Conservation (phyloP, 352 stramenopile species). For the Pythium diclinum region DNA sequence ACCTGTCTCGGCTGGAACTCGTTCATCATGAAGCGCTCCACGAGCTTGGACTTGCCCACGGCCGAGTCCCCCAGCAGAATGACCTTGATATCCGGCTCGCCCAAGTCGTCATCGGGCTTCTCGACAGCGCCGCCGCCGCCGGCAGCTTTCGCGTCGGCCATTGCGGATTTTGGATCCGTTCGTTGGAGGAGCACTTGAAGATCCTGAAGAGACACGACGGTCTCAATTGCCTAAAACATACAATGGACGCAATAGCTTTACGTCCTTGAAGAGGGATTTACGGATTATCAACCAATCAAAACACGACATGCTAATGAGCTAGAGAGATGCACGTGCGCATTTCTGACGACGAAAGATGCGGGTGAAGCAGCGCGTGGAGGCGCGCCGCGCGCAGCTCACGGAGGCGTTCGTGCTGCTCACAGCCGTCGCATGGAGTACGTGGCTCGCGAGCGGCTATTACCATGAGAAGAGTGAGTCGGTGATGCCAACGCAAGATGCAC, state of each 20-base stretch:
- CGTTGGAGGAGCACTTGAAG: slow-evolving; percentile 8
- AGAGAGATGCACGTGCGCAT: neutral
- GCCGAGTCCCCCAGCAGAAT: slow-evolving; percentile 94
- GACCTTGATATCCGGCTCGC: slow-evolving; percentile 66
- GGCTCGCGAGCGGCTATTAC: slow-evolving; percentile 23
- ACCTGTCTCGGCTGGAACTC: slow-evolving; percentile 92
- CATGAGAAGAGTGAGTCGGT: neutral
- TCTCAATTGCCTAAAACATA: neutral
- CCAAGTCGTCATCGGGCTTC: slow-evolving; percentile 41
- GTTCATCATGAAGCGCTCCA: slow-evolving; percentile 95
- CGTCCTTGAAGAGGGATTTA: slow-evolving; percentile 8
- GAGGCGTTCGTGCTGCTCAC: slow-evolving; percentile 40
- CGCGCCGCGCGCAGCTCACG: slow-evolving; percentile 26
- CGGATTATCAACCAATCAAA: slow-evolving; percentile 5
- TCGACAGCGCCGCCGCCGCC: neutral
- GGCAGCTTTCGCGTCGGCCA: slow-evolving; percentile 26
- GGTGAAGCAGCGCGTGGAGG: slow-evolving; percentile 15
- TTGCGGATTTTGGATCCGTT: slow-evolving; percentile 12
- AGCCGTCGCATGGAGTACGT: slow-evolving; percentile 33
- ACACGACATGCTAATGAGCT: neutral
- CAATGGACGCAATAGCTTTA: slow-evolving; percentile 3
- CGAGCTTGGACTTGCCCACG: slow-evolving; percentile 95
- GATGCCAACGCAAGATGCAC: slow-evolving; percentile 2
- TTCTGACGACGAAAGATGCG: slow-evolving; percentile 4
- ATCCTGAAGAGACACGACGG: slow-evolving; percentile 1